Conservation (phyloP, 257 asterid genomes). For the Eucommia ulmoides region DNA sequence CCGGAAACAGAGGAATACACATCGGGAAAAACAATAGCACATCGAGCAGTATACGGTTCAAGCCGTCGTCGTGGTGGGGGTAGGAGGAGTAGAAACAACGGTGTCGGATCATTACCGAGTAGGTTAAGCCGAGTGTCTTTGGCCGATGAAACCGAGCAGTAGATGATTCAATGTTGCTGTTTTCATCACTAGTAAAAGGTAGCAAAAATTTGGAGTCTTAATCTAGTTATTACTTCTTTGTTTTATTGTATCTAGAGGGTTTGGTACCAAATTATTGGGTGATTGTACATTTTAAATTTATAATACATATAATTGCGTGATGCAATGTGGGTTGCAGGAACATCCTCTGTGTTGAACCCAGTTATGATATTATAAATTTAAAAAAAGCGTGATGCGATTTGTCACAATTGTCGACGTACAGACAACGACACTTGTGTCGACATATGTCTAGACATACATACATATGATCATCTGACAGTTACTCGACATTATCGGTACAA, state of each 20-base stretch:
- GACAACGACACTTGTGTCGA: no score
- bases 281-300: no score
- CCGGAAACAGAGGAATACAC: slow-evolving; percentile 12
- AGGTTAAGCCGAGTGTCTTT: slow-evolving; percentile 47
- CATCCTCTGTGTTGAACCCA: no score
- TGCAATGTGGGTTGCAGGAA: no score
- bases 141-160: slow-evolving; percentile 26
- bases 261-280: no score
- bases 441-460: no score
- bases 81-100: slow-evolving; percentile 17
- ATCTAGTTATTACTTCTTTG: background rate
- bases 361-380: no score
- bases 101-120: slow-evolving; percentile 21
- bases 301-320: no score
- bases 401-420: no score
- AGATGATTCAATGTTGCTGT: background rate
- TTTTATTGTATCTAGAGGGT: background rate
- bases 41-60: slow-evolving; percentile 33
- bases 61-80: slow-evolving; percentile 21
- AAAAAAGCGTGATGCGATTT: no score
- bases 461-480: no score
- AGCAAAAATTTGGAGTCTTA: background rate
- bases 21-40: slow-evolving; percentile 34
- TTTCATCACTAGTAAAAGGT: background rate
- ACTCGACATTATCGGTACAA: no score